Evolutionary conservation across 2,329 filamentous ascomycete species (phyloP).

Genomic region (Fusarium veterinarium): DNA sequence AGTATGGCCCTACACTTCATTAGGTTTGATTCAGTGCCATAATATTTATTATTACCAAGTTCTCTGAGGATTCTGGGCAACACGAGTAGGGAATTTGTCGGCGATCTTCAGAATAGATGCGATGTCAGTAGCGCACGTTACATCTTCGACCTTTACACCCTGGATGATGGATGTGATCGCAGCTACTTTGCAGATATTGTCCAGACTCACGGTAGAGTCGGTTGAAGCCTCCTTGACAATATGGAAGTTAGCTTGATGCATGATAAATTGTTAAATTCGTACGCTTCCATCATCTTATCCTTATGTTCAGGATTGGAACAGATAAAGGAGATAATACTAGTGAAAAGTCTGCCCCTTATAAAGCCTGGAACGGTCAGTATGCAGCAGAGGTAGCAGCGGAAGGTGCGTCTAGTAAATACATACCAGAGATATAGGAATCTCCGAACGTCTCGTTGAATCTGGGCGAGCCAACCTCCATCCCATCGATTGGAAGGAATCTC

Average conservation of each 20-base stretch:
- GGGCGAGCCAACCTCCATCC: background rate
- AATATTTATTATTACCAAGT: background rate
- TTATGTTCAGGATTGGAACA: background rate
- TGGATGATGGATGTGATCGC: background rate
- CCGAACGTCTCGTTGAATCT: slow-evolving; percentile 4
- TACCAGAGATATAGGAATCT: background rate
- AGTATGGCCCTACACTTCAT: background rate
- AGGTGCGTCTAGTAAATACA: fast-evolving
- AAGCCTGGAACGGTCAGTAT: background rate
- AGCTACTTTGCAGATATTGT: background rate
- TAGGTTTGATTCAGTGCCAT: fast-evolving
- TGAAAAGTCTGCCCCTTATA: slow-evolving; percentile 11
- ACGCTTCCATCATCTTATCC: background rate
- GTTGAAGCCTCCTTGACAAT: background rate
- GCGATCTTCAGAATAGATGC: background rate
- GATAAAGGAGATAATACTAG: slow-evolving; percentile 1
- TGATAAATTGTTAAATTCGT: fast-evolving
- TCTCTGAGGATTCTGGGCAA: background rate
- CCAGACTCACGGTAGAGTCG: background rate
- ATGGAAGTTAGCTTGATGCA: background rate
- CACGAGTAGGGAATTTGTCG: background rate
- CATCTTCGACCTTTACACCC: background rate
- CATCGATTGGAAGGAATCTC: background rate
- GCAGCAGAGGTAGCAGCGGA: too few species aligned
- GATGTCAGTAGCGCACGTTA: background rate